Percentiles rank a stretch among this genome's conserved stretches.
These are phyloP conservation scores for Mycosphaerella sp. DNA, from an alignment of 2,329 filamentous ascomycete species.

Conservation along the genomic window DNA sequence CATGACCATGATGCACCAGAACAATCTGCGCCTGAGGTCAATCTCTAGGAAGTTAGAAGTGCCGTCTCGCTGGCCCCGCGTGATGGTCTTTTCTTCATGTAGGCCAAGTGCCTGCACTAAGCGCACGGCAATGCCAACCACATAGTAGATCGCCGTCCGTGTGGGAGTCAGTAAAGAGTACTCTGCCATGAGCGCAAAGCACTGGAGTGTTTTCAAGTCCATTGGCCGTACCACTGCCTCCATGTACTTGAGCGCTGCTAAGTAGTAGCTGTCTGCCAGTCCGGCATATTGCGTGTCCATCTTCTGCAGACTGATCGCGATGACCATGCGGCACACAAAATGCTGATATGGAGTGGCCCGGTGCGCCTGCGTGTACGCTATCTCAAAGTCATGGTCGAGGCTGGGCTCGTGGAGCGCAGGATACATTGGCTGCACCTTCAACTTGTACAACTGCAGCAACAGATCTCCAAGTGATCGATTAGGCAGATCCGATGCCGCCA, in stretches of 20 bases:
- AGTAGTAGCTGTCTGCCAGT: slow-evolving; percentile 88
- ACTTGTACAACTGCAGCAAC: slow-evolving; percentile 76
- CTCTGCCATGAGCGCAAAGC: slow-evolving; percentile 76
- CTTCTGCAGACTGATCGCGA: slow-evolving; percentile 92
- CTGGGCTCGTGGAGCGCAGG: slow-evolving; percentile 79
- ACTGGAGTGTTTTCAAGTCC: slow-evolving; percentile 84
- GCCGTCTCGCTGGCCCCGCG: slow-evolving; percentile 53
- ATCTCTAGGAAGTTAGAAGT: slow-evolving; percentile 66
- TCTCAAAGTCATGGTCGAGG: slow-evolving; percentile 69
- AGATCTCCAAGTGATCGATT: slow-evolving; percentile 67
- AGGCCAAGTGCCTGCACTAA: slow-evolving; percentile 85
- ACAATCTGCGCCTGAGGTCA: slow-evolving; percentile 81
- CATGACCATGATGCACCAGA: slow-evolving; percentile 84
- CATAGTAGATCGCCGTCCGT: slow-evolving; percentile 85
- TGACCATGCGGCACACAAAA: slow-evolving; percentile 82
- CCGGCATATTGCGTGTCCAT: slow-evolving; percentile 85
- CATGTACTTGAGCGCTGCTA: slow-evolving; percentile 78
- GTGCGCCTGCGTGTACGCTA: slow-evolving; percentile 63
- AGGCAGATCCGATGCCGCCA: slow-evolving; percentile 70
- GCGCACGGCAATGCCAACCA: slow-evolving; percentile 79
- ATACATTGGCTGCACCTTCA: slow-evolving; percentile 84
- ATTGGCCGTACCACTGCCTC: slow-evolving; percentile 80
- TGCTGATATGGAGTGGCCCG: slow-evolving; percentile 63
- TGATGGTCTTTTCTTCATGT: slow-evolving; percentile 82
- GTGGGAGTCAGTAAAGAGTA: slow-evolving; percentile 92